A percentile compares a stretch with the other conserved stretches of the same genome.
Evolutionary conservation across 1,139 yeast species (phyloP).

Genomic region (Suzukiozyma palmioleophila): DNA sequence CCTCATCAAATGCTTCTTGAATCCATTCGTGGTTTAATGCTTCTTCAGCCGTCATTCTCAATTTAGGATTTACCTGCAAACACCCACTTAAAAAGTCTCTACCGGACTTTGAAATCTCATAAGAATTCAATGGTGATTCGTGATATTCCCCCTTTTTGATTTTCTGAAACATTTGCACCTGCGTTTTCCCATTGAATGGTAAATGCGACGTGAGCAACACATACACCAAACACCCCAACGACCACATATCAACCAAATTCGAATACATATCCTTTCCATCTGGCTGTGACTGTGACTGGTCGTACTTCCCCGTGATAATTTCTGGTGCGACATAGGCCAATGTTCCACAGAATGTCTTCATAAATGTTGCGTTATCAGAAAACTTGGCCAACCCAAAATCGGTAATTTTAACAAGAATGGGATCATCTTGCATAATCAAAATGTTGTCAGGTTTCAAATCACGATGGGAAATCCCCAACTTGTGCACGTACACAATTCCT

Average conservation of each 20-base stretch:
- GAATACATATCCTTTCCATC: constrained; percentile 50
- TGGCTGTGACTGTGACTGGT: constrained; percentile 21
- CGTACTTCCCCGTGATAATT: constrained; percentile 70
- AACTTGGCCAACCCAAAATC: constrained; percentile 91
- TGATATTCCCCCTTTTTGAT: constrained; percentile 77
- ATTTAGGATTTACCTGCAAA: constrained; percentile 68
- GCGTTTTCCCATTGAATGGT: constrained; percentile 92
- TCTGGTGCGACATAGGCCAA: constrained; percentile 93
- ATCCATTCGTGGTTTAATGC: constrained; percentile 76
- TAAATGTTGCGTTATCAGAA: constrained; percentile 68
- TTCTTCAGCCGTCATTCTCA: constrained; percentile 64
- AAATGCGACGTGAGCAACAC: constrained; percentile 87
- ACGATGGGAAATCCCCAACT: constrained; percentile 85
- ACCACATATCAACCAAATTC: constrained; percentile 92
- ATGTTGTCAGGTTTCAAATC: constrained; percentile 94
- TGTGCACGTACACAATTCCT: constrained; percentile 85
- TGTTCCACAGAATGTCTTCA: constrained; percentile 90
- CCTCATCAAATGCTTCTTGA: constrained; percentile 26
- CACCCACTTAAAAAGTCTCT: constrained; percentile 65
- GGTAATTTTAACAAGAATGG: constrained; percentile 82
- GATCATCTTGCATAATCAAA: constrained; percentile 84
- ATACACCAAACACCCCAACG: constrained; percentile 78
- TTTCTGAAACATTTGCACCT: constrained; percentile 74
- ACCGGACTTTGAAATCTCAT: constrained; percentile 59
- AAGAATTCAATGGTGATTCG: constrained; percentile 69